Base-by-base conservation (phyloP, 352 stramenopile genomes). In the Nannochloropsis limnetica region DNA sequence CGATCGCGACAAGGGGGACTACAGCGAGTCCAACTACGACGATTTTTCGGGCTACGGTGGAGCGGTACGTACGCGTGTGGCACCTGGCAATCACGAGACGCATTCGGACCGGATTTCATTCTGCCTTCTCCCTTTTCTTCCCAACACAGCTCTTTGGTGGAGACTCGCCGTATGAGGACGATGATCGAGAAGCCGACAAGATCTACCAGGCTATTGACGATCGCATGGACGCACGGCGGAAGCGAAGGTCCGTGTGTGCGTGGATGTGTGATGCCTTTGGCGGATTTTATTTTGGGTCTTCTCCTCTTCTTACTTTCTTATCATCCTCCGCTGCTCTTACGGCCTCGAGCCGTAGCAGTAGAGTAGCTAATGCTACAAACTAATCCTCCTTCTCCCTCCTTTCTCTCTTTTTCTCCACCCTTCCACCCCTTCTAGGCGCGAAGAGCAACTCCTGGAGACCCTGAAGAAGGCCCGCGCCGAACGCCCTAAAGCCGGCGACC, bases 161-260 rank as follows among this genome's bases (percentile, higher is more conserved):
- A 82, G 90, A 96, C 85, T 92, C 89, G 29, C 91, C 92, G 74
- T 98, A 98, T 87, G 96, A 98, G 83, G 88, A 97, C 79, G 96
- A 98, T 80, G 96, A 99, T 88, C 89, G 92, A 32, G 95, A 98
- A 86, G 95, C 96, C 3, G 96, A 99, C 88, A 88, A 91, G 79
- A 93, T 98, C 23, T 99, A 98, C 87, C 93, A 95, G 79, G 82
- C 87, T 14, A 94, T 99, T 81, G 95, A 98, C 85, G 94, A 97
- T 85, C 91, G 93, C 80, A 97, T 99, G 93, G 94, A 96, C 85
- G 88, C 88, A 37, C 85, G 91, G 31, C 91, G 93, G 43, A 98
- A 97, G 86, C 89, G 93, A 22, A 88, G 91, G 61, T 74, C 15
- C 25, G 61, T 49, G 37, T 49, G 37, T 17, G 37, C 17, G 37